Evolutionary conservation across 2,329 filamentous ascomycete species (phyloP), one percentile per base, ranked within the genome.

Genomic region (Botrytis sinoallii): DNA sequence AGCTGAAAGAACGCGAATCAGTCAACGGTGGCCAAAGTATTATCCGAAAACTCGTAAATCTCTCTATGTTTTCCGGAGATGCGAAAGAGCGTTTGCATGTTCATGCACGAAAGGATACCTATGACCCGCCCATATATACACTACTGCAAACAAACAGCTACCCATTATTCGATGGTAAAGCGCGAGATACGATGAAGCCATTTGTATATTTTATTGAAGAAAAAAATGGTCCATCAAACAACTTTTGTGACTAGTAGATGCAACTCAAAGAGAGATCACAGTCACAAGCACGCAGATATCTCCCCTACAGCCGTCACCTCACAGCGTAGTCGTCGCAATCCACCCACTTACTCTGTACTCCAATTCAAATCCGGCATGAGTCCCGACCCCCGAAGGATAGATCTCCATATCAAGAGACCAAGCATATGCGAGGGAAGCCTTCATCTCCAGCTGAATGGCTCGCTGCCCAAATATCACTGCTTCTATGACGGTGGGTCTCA

Each of bases 41-140:
- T 55, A 29, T 4, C 61, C 61, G 61, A 32, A 65, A 32, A 12
- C 9, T 64, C 40, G 61, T 68, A 14, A 67, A 67, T 55, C 35
- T 25, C 48, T 29, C 14, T 29, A 14, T 29, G 25, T 55, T 55
- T 22, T 57, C 25, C 8, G n/a, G 9, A 64, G 25, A 64, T 64
- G 25, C 38, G 25, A 42, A n/a, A 57, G n/a, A 57, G 38, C 20
- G 66, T 68, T 42, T 57, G 52, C 48, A 68, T 57, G 48, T 68
- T 68, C 48, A 68, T 68, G 66, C 66, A 57, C 48, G 48, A 57
- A 57, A 57, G 66, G 29, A 68, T 57, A 69, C 48, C 48, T 69
- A 69, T 38, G 35, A 42, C 38, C 48, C 48, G 48, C 66, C 12
- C 18, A 57, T 40, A 35, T 18, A 35, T 2, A 57, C 44, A 57